Conservation (phyloP, 1,284 basidiomycete species). For the Singerocomus rubriflavus region DNA sequence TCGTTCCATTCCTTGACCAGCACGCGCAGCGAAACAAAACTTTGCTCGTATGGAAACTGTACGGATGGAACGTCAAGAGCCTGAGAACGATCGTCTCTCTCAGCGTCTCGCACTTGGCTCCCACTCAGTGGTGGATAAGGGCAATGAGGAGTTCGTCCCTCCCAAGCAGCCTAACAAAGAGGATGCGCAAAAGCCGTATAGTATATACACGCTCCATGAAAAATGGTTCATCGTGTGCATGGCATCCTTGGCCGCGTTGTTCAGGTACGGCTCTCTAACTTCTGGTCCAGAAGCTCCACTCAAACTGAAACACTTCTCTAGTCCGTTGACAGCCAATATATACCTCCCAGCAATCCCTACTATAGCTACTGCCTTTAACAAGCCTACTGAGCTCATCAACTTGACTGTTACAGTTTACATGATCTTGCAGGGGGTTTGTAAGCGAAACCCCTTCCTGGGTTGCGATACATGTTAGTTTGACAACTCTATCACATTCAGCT, state of each 20-base stretch:
- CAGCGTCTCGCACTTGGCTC: background rate
- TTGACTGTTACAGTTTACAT: constrained; percentile 78
- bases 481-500: constrained; percentile 34
- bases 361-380: constrained; percentile 58
- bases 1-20: background rate
- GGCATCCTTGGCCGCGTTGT: constrained; percentile 54
- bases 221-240: constrained; percentile 68
- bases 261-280: constrained; percentile 44
- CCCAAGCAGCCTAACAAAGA: background rate
- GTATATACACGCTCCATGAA: constrained; percentile 53
- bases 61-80: constrained; percentile 4
- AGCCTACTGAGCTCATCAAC: constrained; percentile 67
- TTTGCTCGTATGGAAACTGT: constrained; percentile 1
- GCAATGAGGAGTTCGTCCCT: background rate
- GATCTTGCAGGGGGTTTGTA: constrained; percentile 72
- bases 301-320: constrained; percentile 25
- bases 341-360: constrained; percentile 77
- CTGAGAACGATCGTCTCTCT: background rate
- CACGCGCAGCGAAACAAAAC: background rate
- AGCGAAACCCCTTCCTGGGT: constrained; percentile 13
- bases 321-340: constrained; percentile 71
- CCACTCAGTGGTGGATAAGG: background rate
- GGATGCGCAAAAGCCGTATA: constrained; percentile 39
- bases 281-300: background rate
- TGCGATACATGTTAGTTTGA: background rate